Evolutionary conservation across 768 basidiomycete species (phyloP), one percentile per base, ranked within the genome.

Genomic region (Termitomyces titanicus): DNA sequence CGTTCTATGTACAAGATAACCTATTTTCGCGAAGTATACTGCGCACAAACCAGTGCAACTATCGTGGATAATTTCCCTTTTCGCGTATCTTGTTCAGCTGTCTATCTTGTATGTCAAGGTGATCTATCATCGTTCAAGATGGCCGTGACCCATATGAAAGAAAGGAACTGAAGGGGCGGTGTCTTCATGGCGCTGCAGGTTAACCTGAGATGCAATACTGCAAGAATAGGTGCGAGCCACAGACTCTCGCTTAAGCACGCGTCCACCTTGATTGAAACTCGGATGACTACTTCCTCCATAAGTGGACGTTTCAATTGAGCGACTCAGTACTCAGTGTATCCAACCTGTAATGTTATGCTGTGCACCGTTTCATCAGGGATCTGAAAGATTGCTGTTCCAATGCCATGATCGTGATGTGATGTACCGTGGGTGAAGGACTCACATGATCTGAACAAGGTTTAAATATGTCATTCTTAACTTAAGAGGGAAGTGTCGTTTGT

Each of bases 391-490:
- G 35, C 37, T 3, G 29, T 3, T 29, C 9, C 5, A 4, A 29
- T 29, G 34, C 37, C 5, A 29, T 29, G 6, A 37, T 49, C 35
- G 25, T 10, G 35, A 34, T 37, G 34, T 48, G 24, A n/a, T n/a
- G n/a, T n/a, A n/a, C n/a, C n/a, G n/a, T n/a, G n/a, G n/a, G n/a
- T n/a, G n/a, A n/a, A n/a, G n/a, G n/a, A n/a, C n/a, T n/a, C 60
- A 55, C 60, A 61, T 61, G 60, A 61, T 56, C 44, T 24, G 44
- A 51, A 13, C 29, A 34, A 34, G 33, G 39, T 56, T 54, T 54
- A 49, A 55, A 59, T 42, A 38, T 17, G 40, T 47, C 42, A 37
- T 22, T 13, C 27, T 51, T 33, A 18, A 13, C 27, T 43, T 46
- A 18, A 20, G 37, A 46, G 46, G 29, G 6, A 18, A 33, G 12